Base-by-base conservation (phyloP, 306 rosid genomes). In the Prunus davidiana region DNA sequence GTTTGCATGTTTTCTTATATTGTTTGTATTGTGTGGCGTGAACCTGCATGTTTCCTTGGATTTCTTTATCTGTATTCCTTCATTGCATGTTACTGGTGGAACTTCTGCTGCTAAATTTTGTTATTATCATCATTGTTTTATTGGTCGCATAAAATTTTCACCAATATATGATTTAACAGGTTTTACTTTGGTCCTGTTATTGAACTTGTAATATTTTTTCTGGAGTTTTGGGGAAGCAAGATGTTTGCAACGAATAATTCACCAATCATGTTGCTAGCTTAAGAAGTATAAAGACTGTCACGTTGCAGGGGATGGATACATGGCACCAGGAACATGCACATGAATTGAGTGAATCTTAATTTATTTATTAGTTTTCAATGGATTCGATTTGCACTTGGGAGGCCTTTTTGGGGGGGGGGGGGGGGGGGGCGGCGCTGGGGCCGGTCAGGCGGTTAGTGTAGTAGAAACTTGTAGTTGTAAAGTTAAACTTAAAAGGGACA, bases 1-100 rank as follows among this genome's bases (percentile, higher is more conserved):
- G 70, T 43, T 79, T 75, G 45, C 72, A 24, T 0, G 10, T 64
- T 38, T n/a, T 82, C 34, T 10, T 56, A 57, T 67, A 52, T 30
- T 68, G 27, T 77, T 75, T 67, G 20, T 55, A 47, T 2, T 38
- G 13, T 50, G 61, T 18, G 32, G 28, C 62, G 2, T 41, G 46
- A 20, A 6, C 6, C 38, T 3, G 27, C n/a, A 20, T 65, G 28
- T 18, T 34, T 16, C 41, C 41, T 15, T 65, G 73, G 58, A 66
- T 71, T 74, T 16, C 71, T 47, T 28, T 3, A 25, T 8, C 19
- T 5, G 18, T 24, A 72, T 72, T n/a, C 57, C 30, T 52, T 55
- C 76, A 12, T 72, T 32, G 20, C 64, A 56, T 16, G 30, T 55
- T 22, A 24, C 38, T 24, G 14, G 24, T 57, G 24, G 41, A 57